Evolutionary conservation across 2,329 filamentous ascomycete species (phyloP).

Genomic region (Trichoderma simmonsii): DNA sequence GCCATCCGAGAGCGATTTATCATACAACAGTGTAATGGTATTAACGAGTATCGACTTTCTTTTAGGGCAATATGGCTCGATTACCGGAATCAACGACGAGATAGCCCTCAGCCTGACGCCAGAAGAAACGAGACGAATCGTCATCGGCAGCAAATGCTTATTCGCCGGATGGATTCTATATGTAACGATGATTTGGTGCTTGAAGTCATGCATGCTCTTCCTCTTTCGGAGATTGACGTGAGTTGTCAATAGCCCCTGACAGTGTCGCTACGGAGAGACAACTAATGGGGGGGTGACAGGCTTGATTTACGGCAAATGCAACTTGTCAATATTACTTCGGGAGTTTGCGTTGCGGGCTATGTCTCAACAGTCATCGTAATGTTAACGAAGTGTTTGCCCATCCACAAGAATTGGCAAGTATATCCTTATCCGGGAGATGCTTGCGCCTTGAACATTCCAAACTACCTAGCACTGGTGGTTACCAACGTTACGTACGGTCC

Average conservation of each 20-base stretch:
- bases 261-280: background rate
- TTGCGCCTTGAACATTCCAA: conserved; percentile 23
- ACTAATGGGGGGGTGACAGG: background rate
- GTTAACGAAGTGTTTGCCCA: conserved; percentile 23
- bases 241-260: background rate
- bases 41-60: background rate
- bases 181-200: conserved; percentile 37
- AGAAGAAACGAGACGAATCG: conserved; percentile 20
- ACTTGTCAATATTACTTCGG: conserved; percentile 22
- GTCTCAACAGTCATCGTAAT: conserved; percentile 25
- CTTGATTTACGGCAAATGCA: conserved; percentile 24
- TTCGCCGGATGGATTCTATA: conserved; percentile 37
- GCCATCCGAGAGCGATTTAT: background rate
- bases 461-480: conserved; percentile 24
- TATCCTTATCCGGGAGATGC: conserved; percentile 27
- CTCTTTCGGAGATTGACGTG: conserved; percentile 40
- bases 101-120: conserved; percentile 20
- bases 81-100: conserved; percentile 25
- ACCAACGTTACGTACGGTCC: conserved; percentile 25
- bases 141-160: conserved; percentile 23
- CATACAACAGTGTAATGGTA: too few relatives aligned
- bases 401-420: conserved; percentile 28
- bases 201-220: conserved; percentile 39
- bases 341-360: conserved; percentile 20
- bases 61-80: conserved; percentile 27